Evolutionary conservation across 306 rosid species (phyloP).

Genomic region (Quercus alba): DNA sequence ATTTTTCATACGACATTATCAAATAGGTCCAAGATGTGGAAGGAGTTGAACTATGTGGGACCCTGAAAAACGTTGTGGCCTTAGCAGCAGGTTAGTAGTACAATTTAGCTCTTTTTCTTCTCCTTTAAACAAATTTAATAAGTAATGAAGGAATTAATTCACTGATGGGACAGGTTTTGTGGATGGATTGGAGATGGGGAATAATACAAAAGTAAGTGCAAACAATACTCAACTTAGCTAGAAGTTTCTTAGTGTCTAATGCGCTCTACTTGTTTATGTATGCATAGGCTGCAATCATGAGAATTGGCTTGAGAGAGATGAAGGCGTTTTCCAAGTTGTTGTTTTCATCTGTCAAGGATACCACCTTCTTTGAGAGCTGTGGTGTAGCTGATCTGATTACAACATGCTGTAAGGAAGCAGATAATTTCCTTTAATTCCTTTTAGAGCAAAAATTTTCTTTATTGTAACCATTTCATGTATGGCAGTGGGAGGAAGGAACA

Average conservation of each 20-base stretch:
- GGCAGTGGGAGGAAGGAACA: slow-evolving; percentile 96
- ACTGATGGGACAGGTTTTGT: slow-evolving; percentile 68
- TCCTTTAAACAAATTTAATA: slow-evolving; percentile 7
- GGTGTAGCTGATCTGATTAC: slow-evolving; percentile 97
- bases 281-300: slow-evolving; percentile 88
- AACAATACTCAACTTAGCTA: slow-evolving; percentile 8
- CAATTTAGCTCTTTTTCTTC: slow-evolving; percentile 3
- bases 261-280: not conserved
- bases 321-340: slow-evolving; percentile 68
- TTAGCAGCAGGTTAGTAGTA: slow-evolving; percentile 74
- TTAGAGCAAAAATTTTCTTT: slow-evolving; percentile 1
- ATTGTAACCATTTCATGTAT: slow-evolving; percentile 23
- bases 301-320: slow-evolving; percentile 88
- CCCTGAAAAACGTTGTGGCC: slow-evolving; percentile 88
- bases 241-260: not conserved
- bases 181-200: slow-evolving; percentile 97
- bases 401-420: slow-evolving; percentile 71
- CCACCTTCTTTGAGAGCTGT: slow-evolving; percentile 89
- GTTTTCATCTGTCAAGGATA: slow-evolving; percentile 82
- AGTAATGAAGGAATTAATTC: slow-evolving; percentile 22
- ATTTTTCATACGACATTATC: slow-evolving; percentile 21
- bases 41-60: slow-evolving; percentile 95
- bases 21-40: slow-evolving; percentile 78
- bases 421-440: slow-evolving; percentile 3
- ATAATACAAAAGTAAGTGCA: slow-evolving; percentile 76